These are phyloP conservation scores for Nicotiana otophora DNA, from an alignment of 257 asterid species.

Conservation along the genomic window DNA sequence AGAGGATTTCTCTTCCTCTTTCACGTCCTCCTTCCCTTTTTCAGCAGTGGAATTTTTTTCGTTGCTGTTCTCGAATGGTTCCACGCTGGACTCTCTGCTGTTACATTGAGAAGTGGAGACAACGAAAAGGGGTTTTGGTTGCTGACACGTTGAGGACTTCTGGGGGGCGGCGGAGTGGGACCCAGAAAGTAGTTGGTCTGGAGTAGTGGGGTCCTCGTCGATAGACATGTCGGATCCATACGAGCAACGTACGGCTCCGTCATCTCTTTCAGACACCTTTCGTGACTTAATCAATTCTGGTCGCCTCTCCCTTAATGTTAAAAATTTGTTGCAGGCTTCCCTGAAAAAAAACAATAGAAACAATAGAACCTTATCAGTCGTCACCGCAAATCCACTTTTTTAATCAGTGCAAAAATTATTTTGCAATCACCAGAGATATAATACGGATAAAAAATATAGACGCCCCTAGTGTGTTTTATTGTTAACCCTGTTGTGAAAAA, in stretches of 20 bases:
- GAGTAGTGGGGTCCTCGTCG: conserved; percentile 37
- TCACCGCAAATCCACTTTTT: neutral
- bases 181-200: conserved; percentile 15
- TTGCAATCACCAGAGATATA: neutral
- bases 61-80: conserved; percentile 15
- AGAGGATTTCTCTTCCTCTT: conserved; percentile 27
- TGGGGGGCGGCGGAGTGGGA: conserved; percentile 18
- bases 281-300: conserved; percentile 49
- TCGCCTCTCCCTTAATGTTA: conserved; percentile 55
- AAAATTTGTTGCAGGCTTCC: conserved; percentile 75
- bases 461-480: neutral
- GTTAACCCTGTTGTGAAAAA: neutral
- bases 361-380: neutral
- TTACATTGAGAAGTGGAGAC: neutral
- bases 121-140: neutral
- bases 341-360: conserved; percentile 27
- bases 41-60: conserved; percentile 1
- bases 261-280: conserved; percentile 36
- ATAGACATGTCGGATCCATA: conserved; percentile 48
- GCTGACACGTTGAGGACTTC: conserved; percentile 14
- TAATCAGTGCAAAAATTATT: neutral
- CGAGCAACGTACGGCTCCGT: conserved; percentile 53
- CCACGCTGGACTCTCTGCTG: conserved; percentile 27
- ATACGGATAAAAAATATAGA: neutral
- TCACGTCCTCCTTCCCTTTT: neutral